Percentiles rank a stretch among this genome's conserved stretches.
phyloP scores from a whole-genome alignment of 2,329 filamentous ascomycete genomes.

The Botrytis cinerea region DNA sequence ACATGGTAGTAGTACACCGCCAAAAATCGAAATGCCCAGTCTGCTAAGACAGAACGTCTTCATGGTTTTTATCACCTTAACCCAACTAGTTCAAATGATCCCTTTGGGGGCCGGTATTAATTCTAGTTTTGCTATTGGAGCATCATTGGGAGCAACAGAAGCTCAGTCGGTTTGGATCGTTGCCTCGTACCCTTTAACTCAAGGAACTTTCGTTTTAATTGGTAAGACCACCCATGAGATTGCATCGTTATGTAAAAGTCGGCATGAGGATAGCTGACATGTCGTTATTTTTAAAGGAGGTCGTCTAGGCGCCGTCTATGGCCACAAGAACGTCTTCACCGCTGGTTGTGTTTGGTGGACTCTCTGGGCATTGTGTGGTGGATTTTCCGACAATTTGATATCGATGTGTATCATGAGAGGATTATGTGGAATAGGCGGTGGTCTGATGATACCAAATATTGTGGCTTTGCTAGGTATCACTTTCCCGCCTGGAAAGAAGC shows the following conservation, averaged over 20 bases:
- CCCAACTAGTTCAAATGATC: constrained; percentile 23
- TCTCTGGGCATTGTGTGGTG: constrained; percentile 30
- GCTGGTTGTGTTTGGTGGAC: constrained; percentile 25
- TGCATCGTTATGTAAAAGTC: neutral
- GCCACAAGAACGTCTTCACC: constrained; percentile 23
- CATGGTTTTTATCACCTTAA: constrained; percentile 20
- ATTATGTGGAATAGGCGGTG: constrained; percentile 52
- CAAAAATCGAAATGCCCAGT: constrained; percentile 3
- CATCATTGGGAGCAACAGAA: constrained; percentile 17
- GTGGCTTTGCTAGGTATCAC: constrained; percentile 51
- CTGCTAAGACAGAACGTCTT: constrained; percentile 17
- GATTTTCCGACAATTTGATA: constrained; percentile 47
- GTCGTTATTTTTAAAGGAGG: constrained; percentile 8
- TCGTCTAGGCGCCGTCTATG: constrained; percentile 24
- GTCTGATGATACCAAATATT: constrained; percentile 52
- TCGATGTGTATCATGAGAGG: constrained; percentile 49
- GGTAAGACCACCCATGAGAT: neutral
- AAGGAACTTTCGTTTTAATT: constrained; percentile 25
- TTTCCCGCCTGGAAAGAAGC: constrained; percentile 48
- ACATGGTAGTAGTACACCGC: constrained; percentile 2
- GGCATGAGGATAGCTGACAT: neutral
- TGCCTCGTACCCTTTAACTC: constrained; percentile 24
- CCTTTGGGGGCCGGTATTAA: constrained; percentile 22
- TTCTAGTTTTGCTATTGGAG: constrained; percentile 13
- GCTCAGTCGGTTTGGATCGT: constrained; percentile 17